A percentile compares a stretch with the other conserved stretches of the same genome.
Evolutionary conservation across 352 stramenopile species (phyloP).

Genomic region (Phytophthora fragariae): DNA sequence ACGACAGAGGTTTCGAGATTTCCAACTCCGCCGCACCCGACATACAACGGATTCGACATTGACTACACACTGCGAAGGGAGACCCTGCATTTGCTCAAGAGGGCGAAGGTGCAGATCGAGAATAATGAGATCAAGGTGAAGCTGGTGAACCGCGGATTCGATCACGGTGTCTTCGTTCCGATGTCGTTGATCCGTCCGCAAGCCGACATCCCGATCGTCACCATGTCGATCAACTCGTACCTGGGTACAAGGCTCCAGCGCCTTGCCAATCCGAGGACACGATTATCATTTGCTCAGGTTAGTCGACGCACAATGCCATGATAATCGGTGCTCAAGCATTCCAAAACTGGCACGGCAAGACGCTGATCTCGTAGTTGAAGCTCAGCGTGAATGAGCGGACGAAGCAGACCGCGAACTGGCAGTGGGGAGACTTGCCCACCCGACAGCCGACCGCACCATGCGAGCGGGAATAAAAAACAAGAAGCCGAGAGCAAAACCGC

Average conservation of each 20-base stretch:
- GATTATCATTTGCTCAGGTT: slow-evolving; percentile 70
- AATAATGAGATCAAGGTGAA: slow-evolving; percentile 47
- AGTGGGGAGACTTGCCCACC: background rate
- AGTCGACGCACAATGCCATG: slow-evolving; percentile 32
- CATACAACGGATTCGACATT: too few relatives aligned
- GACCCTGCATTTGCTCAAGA: background rate
- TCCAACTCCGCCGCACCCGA: too few relatives aligned
- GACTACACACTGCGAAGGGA: background rate
- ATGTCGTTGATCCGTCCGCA: slow-evolving; percentile 35
- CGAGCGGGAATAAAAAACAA: background rate
- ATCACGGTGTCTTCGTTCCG: slow-evolving; percentile 93
- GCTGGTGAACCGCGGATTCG: slow-evolving; percentile 65
- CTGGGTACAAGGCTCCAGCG: slow-evolving; percentile 53
- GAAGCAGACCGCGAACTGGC: background rate
- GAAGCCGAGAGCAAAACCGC: background rate
- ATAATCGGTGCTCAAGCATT: slow-evolving; percentile 7
- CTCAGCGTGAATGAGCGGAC: background rate
- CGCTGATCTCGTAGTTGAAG: slow-evolving; percentile 6
- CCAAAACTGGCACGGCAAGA: slow-evolving; percentile 39
- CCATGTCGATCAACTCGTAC: slow-evolving; percentile 1
- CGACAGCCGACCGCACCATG: background rate
- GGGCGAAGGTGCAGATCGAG: slow-evolving; percentile 27
- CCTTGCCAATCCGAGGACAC: slow-evolving; percentile 63
- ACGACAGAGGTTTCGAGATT: too few relatives aligned
- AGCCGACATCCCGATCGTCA: background rate